These are phyloP conservation scores for Paspalum notatum DNA, from an alignment of 176 grass and related monocot genomes.

Conservation along the genomic window DNA sequence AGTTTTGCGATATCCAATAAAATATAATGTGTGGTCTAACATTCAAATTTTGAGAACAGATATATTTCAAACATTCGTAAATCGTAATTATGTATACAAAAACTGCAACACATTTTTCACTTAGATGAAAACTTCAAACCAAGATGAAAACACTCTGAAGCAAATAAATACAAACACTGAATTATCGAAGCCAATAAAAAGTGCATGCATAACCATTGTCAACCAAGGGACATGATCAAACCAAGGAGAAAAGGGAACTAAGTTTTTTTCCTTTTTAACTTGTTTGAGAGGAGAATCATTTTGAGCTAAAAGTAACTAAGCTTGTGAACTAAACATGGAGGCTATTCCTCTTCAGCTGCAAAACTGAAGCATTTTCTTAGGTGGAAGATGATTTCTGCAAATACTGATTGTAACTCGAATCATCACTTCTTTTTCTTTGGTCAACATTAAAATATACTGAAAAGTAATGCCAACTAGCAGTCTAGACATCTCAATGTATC, in stretches of 20 bases:
- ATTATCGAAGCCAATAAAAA: not conserved
- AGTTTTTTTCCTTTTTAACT: not conserved
- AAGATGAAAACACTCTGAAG: not conserved
- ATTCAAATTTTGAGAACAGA: not conserved
- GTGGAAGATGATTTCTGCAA: not conserved
- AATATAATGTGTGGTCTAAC: not conserved
- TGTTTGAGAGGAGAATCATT: not conserved
- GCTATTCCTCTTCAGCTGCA: not conserved
- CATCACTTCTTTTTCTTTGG: not conserved
- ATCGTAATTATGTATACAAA: not conserved
- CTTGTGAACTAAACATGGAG: not conserved
- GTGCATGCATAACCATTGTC: not conserved
- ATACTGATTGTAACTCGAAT: not conserved
- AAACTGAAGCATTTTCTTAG: not conserved
- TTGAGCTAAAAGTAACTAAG: not conserved
- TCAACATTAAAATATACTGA: not conserved
- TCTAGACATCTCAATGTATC: not conserved
- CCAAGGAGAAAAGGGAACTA: too few relatives aligned
- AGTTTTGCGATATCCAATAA: not conserved
- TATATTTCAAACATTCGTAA: not conserved
- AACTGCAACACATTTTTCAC: not conserved
- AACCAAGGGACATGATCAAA: not conserved
- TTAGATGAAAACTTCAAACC: not conserved
- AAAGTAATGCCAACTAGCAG: conserved; percentile 5
- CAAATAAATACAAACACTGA: not conserved